These are phyloP conservation scores for Acrocalymma vagum DNA, from an alignment of 2,329 filamentous ascomycete species.

Conservation along the genomic window DNA sequence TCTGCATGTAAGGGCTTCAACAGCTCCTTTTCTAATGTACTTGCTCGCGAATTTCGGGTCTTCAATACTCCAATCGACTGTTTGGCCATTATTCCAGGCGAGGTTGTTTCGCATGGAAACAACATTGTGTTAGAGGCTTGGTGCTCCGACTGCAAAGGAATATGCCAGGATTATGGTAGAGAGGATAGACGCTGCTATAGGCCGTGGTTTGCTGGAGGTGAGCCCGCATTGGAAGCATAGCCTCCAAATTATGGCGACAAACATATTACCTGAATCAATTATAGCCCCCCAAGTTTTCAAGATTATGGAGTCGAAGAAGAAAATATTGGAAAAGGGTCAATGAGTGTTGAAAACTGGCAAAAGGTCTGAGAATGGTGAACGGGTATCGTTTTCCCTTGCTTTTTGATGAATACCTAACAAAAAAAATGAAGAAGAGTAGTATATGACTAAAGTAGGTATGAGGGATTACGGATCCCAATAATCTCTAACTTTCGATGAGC, in stretches of 20 bases:
- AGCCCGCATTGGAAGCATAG: conserved; percentile 11
- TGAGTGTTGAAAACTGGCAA: too few relatives aligned
- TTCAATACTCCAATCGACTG: conserved; percentile 6
- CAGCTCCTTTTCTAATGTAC: conserved; percentile 1
- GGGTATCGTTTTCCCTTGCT: too few relatives aligned
- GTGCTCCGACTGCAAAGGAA: conserved; percentile 1
- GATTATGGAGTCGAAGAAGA: not conserved
- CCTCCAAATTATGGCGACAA: conserved; percentile 2
- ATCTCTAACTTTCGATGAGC: too few relatives aligned
- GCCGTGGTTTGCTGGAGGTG: not conserved
- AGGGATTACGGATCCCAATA: too few relatives aligned
- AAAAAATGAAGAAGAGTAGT: too few relatives aligned
- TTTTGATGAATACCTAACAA: too few relatives aligned
- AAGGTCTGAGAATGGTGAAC: too few relatives aligned
- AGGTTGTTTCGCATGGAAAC: conserved; percentile 8
- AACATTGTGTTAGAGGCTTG: not conserved
- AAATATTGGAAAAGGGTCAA: not conserved
- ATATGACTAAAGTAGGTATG: too few relatives aligned
- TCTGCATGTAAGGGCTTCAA: conserved; percentile 8
- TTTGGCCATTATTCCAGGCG: conserved; percentile 7
- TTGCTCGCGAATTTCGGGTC: conserved; percentile 6
- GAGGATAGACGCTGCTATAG: conserved; percentile 6
- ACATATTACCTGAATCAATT: conserved; percentile 1
- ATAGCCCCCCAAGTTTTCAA: not conserved
- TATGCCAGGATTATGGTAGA: conserved; percentile 6